Conservation (phyloP, 2,329 filamentous ascomycete species). For the Ceratocystis diversiconidia region DNA sequence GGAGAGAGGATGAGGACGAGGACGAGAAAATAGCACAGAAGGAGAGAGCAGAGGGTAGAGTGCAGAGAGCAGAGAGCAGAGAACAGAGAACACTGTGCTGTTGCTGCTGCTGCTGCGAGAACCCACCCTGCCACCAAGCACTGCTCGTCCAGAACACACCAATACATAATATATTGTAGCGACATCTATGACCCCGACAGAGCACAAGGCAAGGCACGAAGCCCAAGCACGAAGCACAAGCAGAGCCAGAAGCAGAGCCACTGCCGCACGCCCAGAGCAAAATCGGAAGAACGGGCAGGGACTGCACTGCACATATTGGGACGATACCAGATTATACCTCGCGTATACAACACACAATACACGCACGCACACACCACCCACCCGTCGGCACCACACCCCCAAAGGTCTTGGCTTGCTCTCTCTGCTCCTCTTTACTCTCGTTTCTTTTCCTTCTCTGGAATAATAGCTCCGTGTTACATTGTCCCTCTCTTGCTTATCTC, state of each 20-base stretch:
- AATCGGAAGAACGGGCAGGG: no score
- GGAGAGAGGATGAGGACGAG: no score
- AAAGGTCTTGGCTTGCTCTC: not conserved
- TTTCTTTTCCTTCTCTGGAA: constrained; percentile 4
- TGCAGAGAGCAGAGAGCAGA: no score
- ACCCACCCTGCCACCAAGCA: no score
- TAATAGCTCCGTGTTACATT: not conserved
- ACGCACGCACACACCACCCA: not conserved
- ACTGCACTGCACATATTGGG: no score
- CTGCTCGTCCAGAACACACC: no score
- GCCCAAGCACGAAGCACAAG: not conserved
- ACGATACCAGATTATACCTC: not conserved
- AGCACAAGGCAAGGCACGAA: not conserved
- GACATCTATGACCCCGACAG: not conserved
- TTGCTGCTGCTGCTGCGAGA: no score
- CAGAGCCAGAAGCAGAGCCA: not conserved
- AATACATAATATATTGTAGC: no score
- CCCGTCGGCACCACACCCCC: not conserved
- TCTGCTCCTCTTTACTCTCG: not conserved
- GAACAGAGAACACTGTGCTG: no score
- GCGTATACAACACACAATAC: not conserved
- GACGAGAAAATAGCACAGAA: not conserved
- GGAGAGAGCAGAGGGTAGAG: not conserved
- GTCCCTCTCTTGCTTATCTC: not conserved
- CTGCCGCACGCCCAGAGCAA: no score